Base-by-base conservation (phyloP, 768 basidiomycete species). In the Lentinula lateritia region DNA sequence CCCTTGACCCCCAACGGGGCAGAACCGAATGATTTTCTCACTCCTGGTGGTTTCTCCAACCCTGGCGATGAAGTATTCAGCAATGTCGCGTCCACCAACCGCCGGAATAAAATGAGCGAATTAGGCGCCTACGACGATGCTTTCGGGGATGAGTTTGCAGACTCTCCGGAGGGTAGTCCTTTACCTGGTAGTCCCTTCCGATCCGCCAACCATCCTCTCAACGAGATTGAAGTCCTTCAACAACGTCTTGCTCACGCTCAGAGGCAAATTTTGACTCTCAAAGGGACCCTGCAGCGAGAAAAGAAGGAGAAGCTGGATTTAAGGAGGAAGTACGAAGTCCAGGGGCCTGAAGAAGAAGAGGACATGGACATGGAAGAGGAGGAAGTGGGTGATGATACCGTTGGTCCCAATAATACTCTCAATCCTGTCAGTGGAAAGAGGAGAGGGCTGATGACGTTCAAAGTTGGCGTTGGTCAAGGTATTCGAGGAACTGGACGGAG, bases 181-280 rank as follows among this genome's bases (percentile, higher is more conserved):
- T 50, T 67, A 2, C 64, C 65, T 12, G 77, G 78, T 9, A 77
- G 77, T 58, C 80, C 86, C 2, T 88, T 90, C 79, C 76, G 89
- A 54, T 82, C 88, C 15, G 80, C 87, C 8, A 90, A 85, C 67
- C 90, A 89, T 66, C 90, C 89, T 8, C 85, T 76, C 70, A 89
- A 88, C 69, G 92, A 93, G 72, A 85, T 93, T 43, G 92, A 94
- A 67, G 84, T 86, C 0, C 75, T 94, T 13, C 88, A 92, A 62
- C 88, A 93, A 68, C 80, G 88, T 32, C 79, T 95, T 39, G 89
- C 91, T 10, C 92, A 94, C 71, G 90, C 93, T 4, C 92, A 95
- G 71, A 79, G 93, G 62, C 92, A 93, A 68, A 88, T 95, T 68
- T 82, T 79, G 63, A 93, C 92, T 15, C 83, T 95, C 63, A 90